Base-by-base conservation (phyloP, 2,329 filamentous ascomycete species). In the Thelonectria blattea region DNA sequence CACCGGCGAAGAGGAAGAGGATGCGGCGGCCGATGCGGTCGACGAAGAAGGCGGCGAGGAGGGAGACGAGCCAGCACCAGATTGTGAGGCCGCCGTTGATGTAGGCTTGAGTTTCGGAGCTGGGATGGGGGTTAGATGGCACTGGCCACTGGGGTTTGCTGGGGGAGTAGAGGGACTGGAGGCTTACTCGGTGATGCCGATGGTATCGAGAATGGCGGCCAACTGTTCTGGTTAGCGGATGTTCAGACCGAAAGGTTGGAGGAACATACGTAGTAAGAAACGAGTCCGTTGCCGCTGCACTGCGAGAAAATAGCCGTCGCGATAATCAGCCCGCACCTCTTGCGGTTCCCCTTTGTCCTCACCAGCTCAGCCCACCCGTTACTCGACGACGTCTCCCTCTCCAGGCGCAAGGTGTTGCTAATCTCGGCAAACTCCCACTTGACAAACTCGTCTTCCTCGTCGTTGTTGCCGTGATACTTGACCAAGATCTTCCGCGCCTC, bases 71-170 rank as follows among this genome's bases (percentile, higher is more conserved):
- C 63, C 63, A 70, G 47, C 62, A 68, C 66, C 66, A 69, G 15
- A 70, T 70, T 0, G 66, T 69, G 5, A 70, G 53, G 2, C 68
- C 68, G 0, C 66, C 68, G 41, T 70, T 70, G 58, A 70, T 68
- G n/a, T 66, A 63, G 9, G 66, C 61, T 37, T 69, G 68, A 0
- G 65, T 70, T 15, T 66, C 50, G 3, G 68, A 64, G 12, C 66
- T 68, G 1, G 14, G 6, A 24, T 24, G 22, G 22, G 0, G 0
- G 27, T 30, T 30, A 24, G 0, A 2, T 12, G 43, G 68, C 50
- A 68, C 50, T 24, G 14, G 3, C 2, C 1, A 0, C 3, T 0
- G 0, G 5, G 0, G 2, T 1, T 2, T n/a, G 0, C 0, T 2
- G 5, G 0, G 1, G 22, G 22, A 3, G 22, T 24, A 24, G 22